Evolutionary conservation across 371 early-diverging fungal genomes (phyloP).

Genomic region (Mortierella sp.): DNA sequence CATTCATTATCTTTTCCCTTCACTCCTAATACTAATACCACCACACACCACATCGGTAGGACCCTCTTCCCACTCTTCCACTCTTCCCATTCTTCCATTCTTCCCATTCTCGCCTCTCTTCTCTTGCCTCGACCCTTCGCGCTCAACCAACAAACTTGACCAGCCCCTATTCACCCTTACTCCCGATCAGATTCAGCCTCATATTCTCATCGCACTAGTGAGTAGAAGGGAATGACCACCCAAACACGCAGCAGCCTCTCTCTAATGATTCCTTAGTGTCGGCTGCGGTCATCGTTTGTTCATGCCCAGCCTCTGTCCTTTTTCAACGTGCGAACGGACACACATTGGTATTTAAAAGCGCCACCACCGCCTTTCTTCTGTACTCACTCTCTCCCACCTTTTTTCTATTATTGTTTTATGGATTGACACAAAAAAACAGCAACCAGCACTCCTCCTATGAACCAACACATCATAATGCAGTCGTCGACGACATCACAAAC

Average conservation of each 20-base stretch:
- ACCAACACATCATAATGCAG: constrained; percentile 9
- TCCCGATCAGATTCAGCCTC: not conserved
- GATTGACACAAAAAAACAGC: not conserved
- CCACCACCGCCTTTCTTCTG: not conserved
- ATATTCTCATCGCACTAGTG: not conserved
- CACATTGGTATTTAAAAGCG: not conserved
- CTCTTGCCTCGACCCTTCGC: not conserved
- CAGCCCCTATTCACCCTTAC: not conserved
- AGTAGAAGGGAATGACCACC: constrained; percentile 12
- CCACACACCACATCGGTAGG: not conserved
- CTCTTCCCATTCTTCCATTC: not conserved
- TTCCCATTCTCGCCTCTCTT: not conserved
- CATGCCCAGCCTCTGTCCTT: not conserved
- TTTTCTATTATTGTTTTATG: not conserved
- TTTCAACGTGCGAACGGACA: not conserved
- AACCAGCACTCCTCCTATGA: not conserved
- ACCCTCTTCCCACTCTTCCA: not conserved
- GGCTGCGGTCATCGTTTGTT: constrained; percentile 11
- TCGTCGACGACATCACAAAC: not conserved
- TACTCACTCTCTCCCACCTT: not conserved
- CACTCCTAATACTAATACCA: not conserved
- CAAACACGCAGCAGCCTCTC: not conserved
- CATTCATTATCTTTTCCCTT: not conserved
- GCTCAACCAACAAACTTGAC: not conserved
- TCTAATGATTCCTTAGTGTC: not conserved